A percentile compares a stretch with the other conserved stretches of the same genome.
Evolutionary conservation across 1,284 basidiomycete species (phyloP).

Genomic region (Tilletia indica): DNA sequence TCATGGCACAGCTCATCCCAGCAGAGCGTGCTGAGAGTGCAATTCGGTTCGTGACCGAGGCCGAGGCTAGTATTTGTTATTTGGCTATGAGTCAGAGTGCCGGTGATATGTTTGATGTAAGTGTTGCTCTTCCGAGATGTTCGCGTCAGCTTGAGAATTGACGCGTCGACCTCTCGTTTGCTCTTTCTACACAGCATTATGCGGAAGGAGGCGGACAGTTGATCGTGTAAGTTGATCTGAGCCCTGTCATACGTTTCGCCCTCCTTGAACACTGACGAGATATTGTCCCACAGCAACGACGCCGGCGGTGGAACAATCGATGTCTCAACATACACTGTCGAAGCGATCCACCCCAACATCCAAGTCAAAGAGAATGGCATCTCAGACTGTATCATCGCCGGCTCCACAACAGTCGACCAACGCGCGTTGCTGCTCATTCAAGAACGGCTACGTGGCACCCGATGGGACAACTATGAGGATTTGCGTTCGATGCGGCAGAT

Average conservation of each 20-base stretch:
- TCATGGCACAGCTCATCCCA: slow-evolving; percentile 25
- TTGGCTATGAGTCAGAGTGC: slow-evolving; percentile 24
- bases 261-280: too few species aligned
- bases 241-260: background rate
- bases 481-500: slow-evolving; percentile 22
- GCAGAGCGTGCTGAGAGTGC: slow-evolving; percentile 22
- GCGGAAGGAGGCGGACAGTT: slow-evolving; percentile 16
- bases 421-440: slow-evolving; percentile 24
- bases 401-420: slow-evolving; percentile 24
- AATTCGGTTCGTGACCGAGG: slow-evolving; percentile 27
- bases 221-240: background rate
- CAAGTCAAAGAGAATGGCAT: slow-evolving; percentile 23
- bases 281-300: background rate
- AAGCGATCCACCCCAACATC: slow-evolving; percentile 22
- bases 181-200: background rate
- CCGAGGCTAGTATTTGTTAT: slow-evolving; percentile 24
- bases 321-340: slow-evolving; percentile 25
- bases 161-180: background rate
- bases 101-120: slow-evolving; percentile 16
- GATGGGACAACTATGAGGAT: slow-evolving; percentile 26
- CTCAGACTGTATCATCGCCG: slow-evolving; percentile 25
- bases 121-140: background rate
- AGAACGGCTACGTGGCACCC: slow-evolving; percentile 21
- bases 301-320: slow-evolving; percentile 25
- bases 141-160: background rate